Base-by-base conservation (phyloP, 1,284 basidiomycete genomes). In the Ustilago loliicola region DNA sequence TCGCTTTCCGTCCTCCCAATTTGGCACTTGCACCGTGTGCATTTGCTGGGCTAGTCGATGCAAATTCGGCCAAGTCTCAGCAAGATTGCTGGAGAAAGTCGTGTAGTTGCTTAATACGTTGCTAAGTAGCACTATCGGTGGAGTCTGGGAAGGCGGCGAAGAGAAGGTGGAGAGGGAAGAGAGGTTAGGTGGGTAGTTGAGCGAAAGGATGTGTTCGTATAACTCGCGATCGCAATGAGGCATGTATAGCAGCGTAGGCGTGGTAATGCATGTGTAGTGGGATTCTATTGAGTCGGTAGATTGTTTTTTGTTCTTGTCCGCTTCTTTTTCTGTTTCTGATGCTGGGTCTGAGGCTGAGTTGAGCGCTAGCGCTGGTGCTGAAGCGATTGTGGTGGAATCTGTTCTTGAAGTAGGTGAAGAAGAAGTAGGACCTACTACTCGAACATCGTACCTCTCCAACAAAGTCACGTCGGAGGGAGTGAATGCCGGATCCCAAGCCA, bases 401-500 rank as follows among this genome's bases (percentile, higher is more conserved):
- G 45, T 6, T 47, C 19, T 21, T 10, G 25, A 17, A 17, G 2
- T 32, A 4, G 52, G 9, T 32, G 32, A 7, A 29, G 36, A 17
- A 17, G 54, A 56, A 42, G 21, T 21, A 11, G 54, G 23, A n/a
- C n/a, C n/a, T 7, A 19, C 54, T 19, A 45, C 36, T 23, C 30
- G 27, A 11, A 74, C 32, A 5, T 19, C 27, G 52, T 54, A 66
- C 15, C 13, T n/a, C 0, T 19, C 5, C 17, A 77, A 48, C 0
- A 77, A 17, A 0, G 2, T 9, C 2, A 5, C 3, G n/a, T 77
- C 75, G 3, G 1, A 0, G 1, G 47, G 0, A 15, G 63, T 68
- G 21, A 78, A 78, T 21, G 74, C 13, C 1, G 76, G 76, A 38
- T 78, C 76, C 61, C 53, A 74, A 1, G 76, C 76, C 0, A 72